Evolutionary conservation across 805 yeast genomes (phyloP).

Genomic region (Ascoidea rubescens): DNA sequence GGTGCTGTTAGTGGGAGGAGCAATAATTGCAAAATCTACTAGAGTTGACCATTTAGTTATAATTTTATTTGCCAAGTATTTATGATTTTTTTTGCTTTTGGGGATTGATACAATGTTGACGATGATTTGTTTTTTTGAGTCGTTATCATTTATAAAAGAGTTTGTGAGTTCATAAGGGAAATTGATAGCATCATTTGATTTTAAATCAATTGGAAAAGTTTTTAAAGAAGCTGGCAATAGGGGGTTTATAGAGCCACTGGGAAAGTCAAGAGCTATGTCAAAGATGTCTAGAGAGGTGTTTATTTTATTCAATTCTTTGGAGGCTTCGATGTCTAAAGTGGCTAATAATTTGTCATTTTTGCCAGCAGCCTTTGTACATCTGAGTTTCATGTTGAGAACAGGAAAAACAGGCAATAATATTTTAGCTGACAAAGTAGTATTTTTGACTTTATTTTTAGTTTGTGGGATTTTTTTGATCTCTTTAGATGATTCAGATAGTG

Average conservation of each 20-base stretch:
- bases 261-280: slow-evolving; percentile 13
- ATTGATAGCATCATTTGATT: slow-evolving; percentile 20
- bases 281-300: slow-evolving; percentile 7
- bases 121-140: slow-evolving; percentile 16
- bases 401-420: slow-evolving; percentile 12
- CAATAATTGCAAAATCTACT: slow-evolving; percentile 25
- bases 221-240: slow-evolving; percentile 6
- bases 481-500: not conserved
- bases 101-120: slow-evolving; percentile 16
- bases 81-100: slow-evolving; percentile 1
- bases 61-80: slow-evolving; percentile 11
- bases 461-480: not conserved
- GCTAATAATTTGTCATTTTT: slow-evolving; percentile 26
- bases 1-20: slow-evolving; percentile 28
- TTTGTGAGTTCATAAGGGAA: slow-evolving; percentile 20
- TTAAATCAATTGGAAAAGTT: slow-evolving; percentile 18
- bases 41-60: slow-evolving; percentile 26
- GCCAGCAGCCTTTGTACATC: slow-evolving; percentile 32
- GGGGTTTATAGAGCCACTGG: slow-evolving; percentile 10
- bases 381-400: slow-evolving; percentile 23
- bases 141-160: slow-evolving; percentile 6
- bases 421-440: slow-evolving; percentile 7
- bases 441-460: not conserved
- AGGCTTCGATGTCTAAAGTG: slow-evolving; percentile 23
- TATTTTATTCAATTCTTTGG: slow-evolving; percentile 19